These are phyloP conservation scores for Mortierella sp. DNA, from an alignment of 371 early-diverging fungal genomes.

Conservation along the genomic window DNA sequence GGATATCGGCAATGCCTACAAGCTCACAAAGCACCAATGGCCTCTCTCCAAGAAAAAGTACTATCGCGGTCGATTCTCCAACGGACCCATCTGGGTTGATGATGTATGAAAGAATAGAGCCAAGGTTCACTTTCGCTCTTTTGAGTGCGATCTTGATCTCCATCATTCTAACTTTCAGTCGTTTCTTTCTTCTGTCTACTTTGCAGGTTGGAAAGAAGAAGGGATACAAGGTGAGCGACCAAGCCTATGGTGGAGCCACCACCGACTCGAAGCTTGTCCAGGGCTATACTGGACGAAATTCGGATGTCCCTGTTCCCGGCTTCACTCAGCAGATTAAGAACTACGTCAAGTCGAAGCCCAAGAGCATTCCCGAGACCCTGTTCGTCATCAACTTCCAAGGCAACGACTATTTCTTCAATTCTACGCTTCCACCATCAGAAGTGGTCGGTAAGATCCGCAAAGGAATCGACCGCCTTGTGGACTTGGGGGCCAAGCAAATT, in stretches of 20 bases:
- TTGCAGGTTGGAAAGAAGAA: constrained; percentile 4
- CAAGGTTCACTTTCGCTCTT: too few species aligned
- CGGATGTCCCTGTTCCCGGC: constrained; percentile 34
- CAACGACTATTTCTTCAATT: constrained; percentile 39
- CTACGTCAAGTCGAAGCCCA: constrained; percentile 2
- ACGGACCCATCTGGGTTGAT: constrained; percentile 28
- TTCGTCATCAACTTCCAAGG: constrained; percentile 41
- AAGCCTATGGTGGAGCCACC: constrained; percentile 53
- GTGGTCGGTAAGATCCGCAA: constrained; percentile 17
- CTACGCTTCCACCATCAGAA: neutral
- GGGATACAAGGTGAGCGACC: constrained; percentile 13
- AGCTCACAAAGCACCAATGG: constrained; percentile 27
- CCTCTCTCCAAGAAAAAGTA: constrained; percentile 19
- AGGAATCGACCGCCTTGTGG: constrained; percentile 21
- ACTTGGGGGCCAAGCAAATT: constrained; percentile 17
- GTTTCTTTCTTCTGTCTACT: neutral
- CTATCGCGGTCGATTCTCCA: constrained; percentile 29
- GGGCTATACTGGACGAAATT: constrained; percentile 21
- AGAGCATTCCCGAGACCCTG: constrained; percentile 2
- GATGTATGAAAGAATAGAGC: constrained; percentile 15
- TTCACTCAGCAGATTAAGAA: constrained; percentile 39
- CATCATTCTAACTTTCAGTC: neutral
- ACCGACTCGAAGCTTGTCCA: constrained; percentile 23
- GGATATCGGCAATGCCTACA: constrained; percentile 29
- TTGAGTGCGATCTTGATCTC: too few species aligned